Conservation (phyloP, 352 stramenopile genomes). For the Pythium rhizo-oryzae region DNA sequence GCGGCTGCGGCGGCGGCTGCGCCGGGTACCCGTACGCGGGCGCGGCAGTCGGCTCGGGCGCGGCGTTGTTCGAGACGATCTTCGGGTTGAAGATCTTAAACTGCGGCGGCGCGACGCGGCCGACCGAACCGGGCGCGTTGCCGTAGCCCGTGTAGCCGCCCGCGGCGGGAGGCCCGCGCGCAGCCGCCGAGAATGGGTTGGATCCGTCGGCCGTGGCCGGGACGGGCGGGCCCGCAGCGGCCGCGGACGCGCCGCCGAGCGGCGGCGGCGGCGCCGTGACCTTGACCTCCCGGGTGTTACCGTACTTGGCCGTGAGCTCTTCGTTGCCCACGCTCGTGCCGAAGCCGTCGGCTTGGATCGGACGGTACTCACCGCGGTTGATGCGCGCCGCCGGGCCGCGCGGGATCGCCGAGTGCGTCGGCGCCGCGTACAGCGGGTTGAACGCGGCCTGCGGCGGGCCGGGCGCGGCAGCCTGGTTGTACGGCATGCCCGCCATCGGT, state of each 20-base stretch:
- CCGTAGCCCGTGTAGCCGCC: constrained; percentile 46
- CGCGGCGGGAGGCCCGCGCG: constrained; percentile 19
- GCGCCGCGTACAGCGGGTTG: constrained; percentile 72
- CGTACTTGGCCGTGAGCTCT: constrained; percentile 88
- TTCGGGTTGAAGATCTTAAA: constrained; percentile 91
- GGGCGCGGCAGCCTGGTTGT: constrained; percentile 29
- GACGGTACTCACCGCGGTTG: constrained; percentile 73
- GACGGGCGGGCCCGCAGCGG: constrained; percentile 3
- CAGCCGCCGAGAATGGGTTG: constrained; percentile 68
- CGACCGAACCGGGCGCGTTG: constrained; percentile 30
- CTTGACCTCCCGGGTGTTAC: constrained; percentile 85
- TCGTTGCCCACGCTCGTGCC: constrained; percentile 89
- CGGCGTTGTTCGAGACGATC: constrained; percentile 41
- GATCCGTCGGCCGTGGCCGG: constrained; percentile 26
- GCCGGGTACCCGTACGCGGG: constrained; percentile 6
- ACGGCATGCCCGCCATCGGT: constrained; percentile 55
- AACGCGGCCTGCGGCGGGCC: constrained; percentile 34
- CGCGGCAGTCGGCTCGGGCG: constrained; percentile 13
- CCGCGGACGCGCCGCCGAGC: constrained; percentile 23
- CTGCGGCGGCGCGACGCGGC: constrained; percentile 46
- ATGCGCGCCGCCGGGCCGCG: constrained; percentile 52
- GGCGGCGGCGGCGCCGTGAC: constrained; percentile 73
- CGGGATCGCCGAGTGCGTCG: constrained; percentile 83
- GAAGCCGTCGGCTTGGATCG: constrained; percentile 89
- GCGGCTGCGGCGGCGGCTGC: constrained; percentile 4